Percentiles rank a stretch among this genome's conserved stretches.
Evolutionary conservation across 257 asterid genomes (phyloP).

Genomic region (Eustoma russellianum): DNA sequence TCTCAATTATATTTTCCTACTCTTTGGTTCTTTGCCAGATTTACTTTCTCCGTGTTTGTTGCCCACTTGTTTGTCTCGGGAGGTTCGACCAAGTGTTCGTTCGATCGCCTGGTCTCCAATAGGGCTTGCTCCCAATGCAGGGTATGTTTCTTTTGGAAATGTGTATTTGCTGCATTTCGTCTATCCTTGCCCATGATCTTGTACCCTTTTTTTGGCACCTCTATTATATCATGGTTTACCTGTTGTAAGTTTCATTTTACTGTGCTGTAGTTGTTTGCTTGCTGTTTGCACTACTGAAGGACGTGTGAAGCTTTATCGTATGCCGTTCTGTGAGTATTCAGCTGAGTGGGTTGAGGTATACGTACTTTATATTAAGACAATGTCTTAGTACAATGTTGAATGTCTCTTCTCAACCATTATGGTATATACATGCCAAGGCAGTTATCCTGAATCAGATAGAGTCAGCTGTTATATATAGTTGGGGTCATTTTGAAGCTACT

Average conservation of each 20-base stretch:
- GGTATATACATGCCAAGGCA: no score
- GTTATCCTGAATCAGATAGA: no score
- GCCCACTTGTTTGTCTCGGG: slow-evolving; percentile 51
- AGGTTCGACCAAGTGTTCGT: slow-evolving; percentile 56
- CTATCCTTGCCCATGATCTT: neutral
- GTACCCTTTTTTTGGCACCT: neutral
- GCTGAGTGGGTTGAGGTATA: slow-evolving; percentile 86
- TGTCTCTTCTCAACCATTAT: no score
- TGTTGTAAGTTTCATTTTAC: slow-evolving; percentile 1
- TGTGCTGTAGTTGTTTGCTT: slow-evolving; percentile 65
- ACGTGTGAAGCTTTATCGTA: slow-evolving; percentile 61
- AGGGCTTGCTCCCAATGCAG: slow-evolving; percentile 73
- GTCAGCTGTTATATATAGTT: no score
- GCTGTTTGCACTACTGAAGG: slow-evolving; percentile 84
- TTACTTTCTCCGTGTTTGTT: slow-evolving; percentile 57
- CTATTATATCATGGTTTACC: neutral
- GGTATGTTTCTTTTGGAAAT: slow-evolving; percentile 33
- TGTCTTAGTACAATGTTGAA: no score
- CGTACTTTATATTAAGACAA: neutral
- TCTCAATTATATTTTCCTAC: no score
- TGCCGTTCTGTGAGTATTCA: slow-evolving; percentile 61
- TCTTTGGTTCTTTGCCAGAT: slow-evolving; percentile 27
- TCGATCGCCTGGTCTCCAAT: slow-evolving; percentile 92
- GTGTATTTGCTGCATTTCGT: neutral
- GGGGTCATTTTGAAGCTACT: no score